Percentiles rank a stretch among this genome's conserved stretches.
Evolutionary conservation across 2,329 filamentous ascomycete genomes (phyloP).

Genomic region (Ceratocystiopsis sp.): DNA sequence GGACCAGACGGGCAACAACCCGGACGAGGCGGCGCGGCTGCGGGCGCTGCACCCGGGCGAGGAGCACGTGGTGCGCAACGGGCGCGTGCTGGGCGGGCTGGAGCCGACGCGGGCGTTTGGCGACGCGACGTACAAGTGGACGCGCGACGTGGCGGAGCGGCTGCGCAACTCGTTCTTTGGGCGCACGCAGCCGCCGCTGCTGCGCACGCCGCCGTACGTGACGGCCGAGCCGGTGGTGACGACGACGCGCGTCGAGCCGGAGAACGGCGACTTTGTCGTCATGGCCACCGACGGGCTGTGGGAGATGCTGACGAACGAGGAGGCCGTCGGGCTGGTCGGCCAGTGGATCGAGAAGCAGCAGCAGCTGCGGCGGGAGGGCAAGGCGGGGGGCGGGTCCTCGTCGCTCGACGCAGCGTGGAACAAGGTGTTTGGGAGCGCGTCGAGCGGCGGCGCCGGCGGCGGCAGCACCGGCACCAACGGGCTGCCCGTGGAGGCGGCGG

Average conservation of each 20-base stretch:
- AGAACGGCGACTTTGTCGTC: slow-evolving; percentile 86
- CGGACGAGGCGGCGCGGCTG: slow-evolving; percentile 67
- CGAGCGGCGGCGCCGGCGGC: too few relatives aligned
- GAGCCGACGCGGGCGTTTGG: slow-evolving; percentile 92
- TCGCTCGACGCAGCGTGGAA: slow-evolving; percentile 44
- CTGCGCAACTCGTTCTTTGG: slow-evolving; percentile 80
- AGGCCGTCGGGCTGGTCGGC: slow-evolving; percentile 89
- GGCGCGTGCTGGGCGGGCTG: slow-evolving; percentile 76
- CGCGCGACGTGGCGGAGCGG: slow-evolving; percentile 62
- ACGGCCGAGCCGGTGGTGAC: slow-evolving; percentile 92
- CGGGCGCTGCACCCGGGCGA: slow-evolving; percentile 80
- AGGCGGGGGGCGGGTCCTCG: slow-evolving; percentile 32
- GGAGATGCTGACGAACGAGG: slow-evolving; percentile 98
- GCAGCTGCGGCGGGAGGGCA: slow-evolving; percentile 20
- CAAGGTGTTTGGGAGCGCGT: slow-evolving; percentile 36
- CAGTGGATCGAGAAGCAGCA: slow-evolving; percentile 56
- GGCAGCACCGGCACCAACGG: neutral
- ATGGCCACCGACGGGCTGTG: slow-evolving; percentile 93
- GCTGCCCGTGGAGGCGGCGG: slow-evolving; percentile 57
- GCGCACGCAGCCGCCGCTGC: slow-evolving; percentile 53
- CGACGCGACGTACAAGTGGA: slow-evolving; percentile 96
- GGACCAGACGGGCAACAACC: slow-evolving; percentile 85
- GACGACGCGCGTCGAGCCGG: slow-evolving; percentile 77
- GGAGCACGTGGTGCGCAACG: slow-evolving; percentile 71
- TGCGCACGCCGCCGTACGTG: slow-evolving; percentile 90